phyloP scores from a whole-genome alignment of 73 alveolate species.

The Blepharisma stoltei region DNA sequence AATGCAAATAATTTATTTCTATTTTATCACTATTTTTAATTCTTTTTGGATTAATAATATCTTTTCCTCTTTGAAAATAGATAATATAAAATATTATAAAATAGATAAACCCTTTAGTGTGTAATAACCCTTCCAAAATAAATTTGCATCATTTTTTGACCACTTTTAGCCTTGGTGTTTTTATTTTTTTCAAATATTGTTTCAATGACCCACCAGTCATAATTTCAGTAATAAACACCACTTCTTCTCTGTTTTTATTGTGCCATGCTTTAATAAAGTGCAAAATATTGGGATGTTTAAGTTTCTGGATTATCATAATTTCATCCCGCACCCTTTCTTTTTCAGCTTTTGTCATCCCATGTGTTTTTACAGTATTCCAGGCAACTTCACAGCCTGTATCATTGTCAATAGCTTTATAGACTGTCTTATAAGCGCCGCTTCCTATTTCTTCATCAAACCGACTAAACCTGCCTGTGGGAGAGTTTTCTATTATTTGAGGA shows the following conservation, averaged over 20 bases:
- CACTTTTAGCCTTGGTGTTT: slow-evolving; percentile 76
- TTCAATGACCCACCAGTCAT: slow-evolving; percentile 92
- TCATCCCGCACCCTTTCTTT: slow-evolving; percentile 88
- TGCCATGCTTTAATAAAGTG: slow-evolving; percentile 93
- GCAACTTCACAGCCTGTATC: slow-evolving; percentile 98
- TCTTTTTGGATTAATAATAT: too few relatives aligned
- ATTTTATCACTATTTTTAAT: too few relatives aligned
- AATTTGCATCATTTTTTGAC: slow-evolving; percentile 88
- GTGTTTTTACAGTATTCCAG: slow-evolving; percentile 75
- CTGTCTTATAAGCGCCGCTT: slow-evolving; percentile 92
- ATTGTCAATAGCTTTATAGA: slow-evolving; percentile 89
- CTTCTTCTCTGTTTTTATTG: slow-evolving; percentile 83
- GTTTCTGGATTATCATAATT: slow-evolving; percentile 76
- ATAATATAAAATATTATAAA: too few relatives aligned
- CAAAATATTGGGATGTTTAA: slow-evolving; percentile 93
- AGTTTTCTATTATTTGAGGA: slow-evolving; percentile 2
- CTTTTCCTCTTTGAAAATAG: too few relatives aligned
- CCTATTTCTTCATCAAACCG: slow-evolving; percentile 90
- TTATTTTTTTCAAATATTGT: slow-evolving; percentile 74
- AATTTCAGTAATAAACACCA: slow-evolving; percentile 95
- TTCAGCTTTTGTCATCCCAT: slow-evolving; percentile 53
- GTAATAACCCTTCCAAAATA: slow-evolving; percentile 90
- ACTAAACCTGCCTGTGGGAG: slow-evolving; percentile 24
- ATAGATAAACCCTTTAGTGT: too few relatives aligned
- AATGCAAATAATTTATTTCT: slow-evolving; percentile 76